Conservation (phyloP, 2,329 filamentous ascomycete species). For the Akanthomyces lecanii region DNA sequence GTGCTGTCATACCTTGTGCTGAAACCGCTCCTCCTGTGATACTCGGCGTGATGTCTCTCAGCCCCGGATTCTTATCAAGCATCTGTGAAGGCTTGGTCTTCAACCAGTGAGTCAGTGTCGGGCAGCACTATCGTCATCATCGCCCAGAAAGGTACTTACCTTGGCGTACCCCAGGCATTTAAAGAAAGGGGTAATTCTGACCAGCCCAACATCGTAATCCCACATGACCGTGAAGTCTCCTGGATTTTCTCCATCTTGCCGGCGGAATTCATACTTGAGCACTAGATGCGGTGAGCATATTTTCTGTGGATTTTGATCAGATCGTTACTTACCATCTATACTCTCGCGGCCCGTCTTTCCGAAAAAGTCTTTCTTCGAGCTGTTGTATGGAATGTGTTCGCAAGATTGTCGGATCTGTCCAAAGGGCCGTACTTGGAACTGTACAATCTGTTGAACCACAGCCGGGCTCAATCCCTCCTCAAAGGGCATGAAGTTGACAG, state of each 20-base stretch:
- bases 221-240: conserved; percentile 77
- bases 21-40: conserved; percentile 89
- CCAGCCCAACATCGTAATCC: conserved; percentile 94
- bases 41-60: conserved; percentile 86
- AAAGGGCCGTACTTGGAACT: conserved; percentile 63
- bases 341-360: conserved; percentile 82
- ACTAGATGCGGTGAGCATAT: conserved; percentile 44
- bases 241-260: conserved; percentile 56
- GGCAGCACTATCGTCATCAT: background rate
- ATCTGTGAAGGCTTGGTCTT: conserved; percentile 88
- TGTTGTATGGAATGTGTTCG: conserved; percentile 87
- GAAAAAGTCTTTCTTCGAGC: conserved; percentile 85
- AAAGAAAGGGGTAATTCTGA: conserved; percentile 92
- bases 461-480: conserved; percentile 57
- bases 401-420: conserved; percentile 58
- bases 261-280: conserved; percentile 77
- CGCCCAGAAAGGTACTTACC: conserved; percentile 46
- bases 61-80: conserved; percentile 69
- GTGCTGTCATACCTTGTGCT: conserved; percentile 67
- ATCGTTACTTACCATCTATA: conserved; percentile 66
- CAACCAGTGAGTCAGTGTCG: background rate
- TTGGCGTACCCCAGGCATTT: conserved; percentile 86
- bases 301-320: background rate
- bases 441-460: conserved; percentile 53
- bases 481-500: conserved; percentile 69